Evolutionary conservation across 1,139 yeast genomes (phyloP).

Genomic region (Sugiyamaella sp.): DNA sequence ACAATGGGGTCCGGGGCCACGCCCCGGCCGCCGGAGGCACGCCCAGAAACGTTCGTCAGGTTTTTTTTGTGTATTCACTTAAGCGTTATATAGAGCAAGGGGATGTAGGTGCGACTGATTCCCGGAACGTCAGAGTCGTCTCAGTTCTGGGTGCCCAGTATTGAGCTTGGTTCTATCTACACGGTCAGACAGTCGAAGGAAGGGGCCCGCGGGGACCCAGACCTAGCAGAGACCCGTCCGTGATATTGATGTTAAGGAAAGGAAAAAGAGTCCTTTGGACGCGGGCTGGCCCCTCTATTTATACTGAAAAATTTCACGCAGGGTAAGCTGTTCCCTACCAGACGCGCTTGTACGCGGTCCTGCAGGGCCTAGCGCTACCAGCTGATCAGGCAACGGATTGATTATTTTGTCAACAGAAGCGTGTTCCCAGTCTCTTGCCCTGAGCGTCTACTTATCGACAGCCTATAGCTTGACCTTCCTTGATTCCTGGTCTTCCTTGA

Average conservation of each 20-base stretch:
- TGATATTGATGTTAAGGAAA: conserved; percentile 28
- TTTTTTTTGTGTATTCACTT: too few species aligned
- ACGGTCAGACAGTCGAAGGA: conserved; percentile 25
- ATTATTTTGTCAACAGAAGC: too few species aligned
- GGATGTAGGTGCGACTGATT: conserved; percentile 42
- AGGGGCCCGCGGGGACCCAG: not conserved
- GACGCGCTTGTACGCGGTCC: not conserved
- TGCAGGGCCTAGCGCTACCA: too few species aligned
- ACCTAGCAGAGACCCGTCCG: conserved; percentile 21
- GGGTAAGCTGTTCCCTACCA: conserved; percentile 3
- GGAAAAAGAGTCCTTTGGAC: not conserved
- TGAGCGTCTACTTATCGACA: too few species aligned
- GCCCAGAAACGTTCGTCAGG: too few species aligned
- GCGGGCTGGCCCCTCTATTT: not conserved
- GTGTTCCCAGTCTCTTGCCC: too few species aligned
- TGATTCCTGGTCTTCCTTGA: too few species aligned
- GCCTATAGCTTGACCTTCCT: too few species aligned
- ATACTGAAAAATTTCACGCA: conserved; percentile 14
- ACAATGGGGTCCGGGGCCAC: too few species aligned
- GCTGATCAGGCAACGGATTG: too few species aligned
- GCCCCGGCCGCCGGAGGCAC: too few species aligned
- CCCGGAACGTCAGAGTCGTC: conserved; percentile 39
- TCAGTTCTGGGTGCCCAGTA: conserved; percentile 45
- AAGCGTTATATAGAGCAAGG: too few species aligned
- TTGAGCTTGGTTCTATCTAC: conserved; percentile 36